phyloP scores from a whole-genome alignment of 352 stramenopile genomes.

The Globisporangium carolinianum region DNA sequence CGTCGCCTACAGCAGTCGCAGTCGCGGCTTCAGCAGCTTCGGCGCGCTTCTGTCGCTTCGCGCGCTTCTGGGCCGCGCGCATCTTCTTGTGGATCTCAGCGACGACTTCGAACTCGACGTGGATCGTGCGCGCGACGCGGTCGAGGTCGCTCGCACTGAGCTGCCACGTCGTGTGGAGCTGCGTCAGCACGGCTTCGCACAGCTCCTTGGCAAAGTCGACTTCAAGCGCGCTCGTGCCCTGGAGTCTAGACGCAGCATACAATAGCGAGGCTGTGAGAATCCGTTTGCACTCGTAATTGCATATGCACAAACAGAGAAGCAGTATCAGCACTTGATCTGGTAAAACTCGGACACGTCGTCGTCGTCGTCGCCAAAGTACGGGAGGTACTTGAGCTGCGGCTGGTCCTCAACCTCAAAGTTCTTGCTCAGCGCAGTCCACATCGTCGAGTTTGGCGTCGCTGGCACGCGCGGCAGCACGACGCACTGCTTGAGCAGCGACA shows the following conservation, averaged over 20 bases:
- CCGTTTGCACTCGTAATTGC: background rate
- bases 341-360: slow-evolving; percentile 81
- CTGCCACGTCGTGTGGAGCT: slow-evolving; percentile 68
- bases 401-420: slow-evolving; percentile 87
- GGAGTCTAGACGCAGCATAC: slow-evolving; percentile 25
- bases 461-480: slow-evolving; percentile 51
- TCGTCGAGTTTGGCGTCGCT: slow-evolving; percentile 43
- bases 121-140: slow-evolving; percentile 50
- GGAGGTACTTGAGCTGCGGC: slow-evolving; percentile 57
- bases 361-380: slow-evolving; percentile 80
- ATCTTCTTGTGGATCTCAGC: slow-evolving; percentile 63
- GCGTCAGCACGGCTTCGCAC: slow-evolving; percentile 52
- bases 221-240: slow-evolving; percentile 59
- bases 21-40: slow-evolving; percentile 13
- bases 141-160: slow-evolving; percentile 48
- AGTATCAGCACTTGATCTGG: slow-evolving; percentile 49
- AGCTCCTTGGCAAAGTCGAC: slow-evolving; percentile 73
- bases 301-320: background rate
- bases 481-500: slow-evolving; percentile 20
- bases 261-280: background rate
- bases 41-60: slow-evolving; percentile 25
- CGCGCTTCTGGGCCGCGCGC: slow-evolving; percentile 19
- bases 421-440: slow-evolving; percentile 77
- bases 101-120: slow-evolving; percentile 61
- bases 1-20: background rate